Base-by-base conservation (phyloP, 352 stramenopile genomes). In the Pythium grandisporangium region DNA sequence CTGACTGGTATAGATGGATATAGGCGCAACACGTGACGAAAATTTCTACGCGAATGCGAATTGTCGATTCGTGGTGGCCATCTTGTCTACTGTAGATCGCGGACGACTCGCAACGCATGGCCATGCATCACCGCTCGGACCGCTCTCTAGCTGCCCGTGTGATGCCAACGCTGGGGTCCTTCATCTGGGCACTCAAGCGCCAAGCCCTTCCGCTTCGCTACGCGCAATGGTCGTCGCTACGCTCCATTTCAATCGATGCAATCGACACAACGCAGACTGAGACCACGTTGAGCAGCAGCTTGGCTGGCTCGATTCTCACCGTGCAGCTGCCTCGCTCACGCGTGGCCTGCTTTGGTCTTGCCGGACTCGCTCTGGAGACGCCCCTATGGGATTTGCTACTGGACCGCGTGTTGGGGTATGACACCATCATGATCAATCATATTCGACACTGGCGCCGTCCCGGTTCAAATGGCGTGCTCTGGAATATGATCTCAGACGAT, bases 341-440 rank as follows among this genome's bases (percentile, higher is more conserved):
- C 13, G 30, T 14, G 10, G 27, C 45, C 25, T 89, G 75, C 41
- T 83, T 89, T 51, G 51, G 66, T 20, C 45, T 83, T 5, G 35
- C 46, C 22, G 70, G 67, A 55, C 37, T 79, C 10, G 55, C 52
- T 21, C 48, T 53, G 17, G 24, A 33, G 4, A 56, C 68, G 17
- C 44, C 49, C 7, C 42, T 81, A 5, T 85, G 71, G 70, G 58
- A 48, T 8, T 24, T 61, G 27, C 45, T 84, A 12, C 49, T 77
- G 3, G 57, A 80, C 27, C 37, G 53, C 37, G 40, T 66, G 8
- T 27, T 88, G 37, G 91, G 91, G 11, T 93, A 84, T 27, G 86
- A 98, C 55, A 97, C 86, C 6, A 91, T 98, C 19, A 34, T 97
- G 23, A 62, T 96, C 37, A 98, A 97, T 63, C 95, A 93, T 53